These are phyloP conservation scores for Ceratobasidium sp. DNA, from an alignment of 1,284 basidiomycete genomes.

Conservation along the genomic window DNA sequence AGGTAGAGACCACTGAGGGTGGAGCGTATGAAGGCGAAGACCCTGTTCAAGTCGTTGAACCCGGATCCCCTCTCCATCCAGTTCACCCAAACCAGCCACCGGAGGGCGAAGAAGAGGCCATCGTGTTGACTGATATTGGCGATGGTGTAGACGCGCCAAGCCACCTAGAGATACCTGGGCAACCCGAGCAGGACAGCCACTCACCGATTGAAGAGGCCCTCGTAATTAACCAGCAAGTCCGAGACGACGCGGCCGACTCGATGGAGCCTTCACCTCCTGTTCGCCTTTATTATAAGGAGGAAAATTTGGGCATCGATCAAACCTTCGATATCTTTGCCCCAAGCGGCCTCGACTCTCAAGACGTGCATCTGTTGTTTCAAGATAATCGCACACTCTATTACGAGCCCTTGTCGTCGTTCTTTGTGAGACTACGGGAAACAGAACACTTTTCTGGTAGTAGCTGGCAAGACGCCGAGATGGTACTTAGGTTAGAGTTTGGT, in stretches of 20 bases:
- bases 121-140: background rate
- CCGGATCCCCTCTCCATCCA: background rate
- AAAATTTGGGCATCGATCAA: background rate
- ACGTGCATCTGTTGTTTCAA: constrained; percentile 9
- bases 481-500: background rate
- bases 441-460: constrained; percentile 6
- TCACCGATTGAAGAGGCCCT: constrained; percentile 28
- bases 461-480: constrained; percentile 34
- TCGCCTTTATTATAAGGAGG: constrained; percentile 12
- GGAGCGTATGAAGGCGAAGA: constrained; percentile 9
- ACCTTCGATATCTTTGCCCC: constrained; percentile 20
- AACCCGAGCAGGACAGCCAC: background rate
- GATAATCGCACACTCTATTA: constrained; percentile 35
- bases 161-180: background rate
- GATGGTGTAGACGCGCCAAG: background rate
- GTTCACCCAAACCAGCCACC: background rate
- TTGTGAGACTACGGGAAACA: constrained; percentile 23
- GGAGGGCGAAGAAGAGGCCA: background rate
- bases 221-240: constrained; percentile 28
- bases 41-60: background rate
- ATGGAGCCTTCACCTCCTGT: constrained; percentile 37
- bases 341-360: background rate
- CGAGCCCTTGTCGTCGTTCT: constrained; percentile 25
- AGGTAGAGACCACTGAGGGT: background rate
- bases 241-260: constrained; percentile 34